Base-by-base conservation (phyloP, 1,284 basidiomycete species). In the Ustilago esculenta region DNA sequence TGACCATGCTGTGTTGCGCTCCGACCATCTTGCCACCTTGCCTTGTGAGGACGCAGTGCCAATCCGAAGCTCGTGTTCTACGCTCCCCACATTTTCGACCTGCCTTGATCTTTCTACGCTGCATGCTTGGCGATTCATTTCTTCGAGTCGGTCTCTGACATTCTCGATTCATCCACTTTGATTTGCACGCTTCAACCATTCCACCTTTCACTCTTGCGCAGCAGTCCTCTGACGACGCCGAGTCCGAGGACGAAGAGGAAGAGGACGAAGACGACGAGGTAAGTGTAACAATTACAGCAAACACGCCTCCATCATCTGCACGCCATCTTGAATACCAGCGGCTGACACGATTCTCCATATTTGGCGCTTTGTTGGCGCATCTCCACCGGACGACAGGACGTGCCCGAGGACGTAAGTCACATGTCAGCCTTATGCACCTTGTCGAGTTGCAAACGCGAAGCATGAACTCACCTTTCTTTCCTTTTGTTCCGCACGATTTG, bases 351-450 rank as follows among this genome's bases (percentile, higher is more conserved):
- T n/a, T n/a, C n/a, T n/a, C n/a, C n/a, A n/a, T n/a, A n/a, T n/a
- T n/a, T n/a, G n/a, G n/a, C n/a, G n/a, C n/a, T n/a, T n/a, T n/a
- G n/a, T n/a, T n/a, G n/a, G n/a, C n/a, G n/a, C n/a, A n/a, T n/a
- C n/a, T n/a, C n/a, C n/a, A n/a, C n/a, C n/a, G n/a, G 53, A 64
- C 50, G 49, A 48, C 6, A 68, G 58, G 72, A 76, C 48, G 77
- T 80, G 63, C 76, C 76, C 29, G 77, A 81, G 45, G 79, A 81
- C 58, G 78, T 80, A 65, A 70, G 79, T 79, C 3, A 44, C 25
- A 24, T 9, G 11, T 34, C 29, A 12, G 4, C 10, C 33, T n/a
- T 23, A 5, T 3, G n/a, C 21, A 34, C 8, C 23, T 11, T 11
- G 30, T 14, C 43, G n/a, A 48, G 30, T 44, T 21, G 41, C 40